Evolutionary conservation across 768 basidiomycete species (phyloP).

Genomic region (Tephrocybe sp.): DNA sequence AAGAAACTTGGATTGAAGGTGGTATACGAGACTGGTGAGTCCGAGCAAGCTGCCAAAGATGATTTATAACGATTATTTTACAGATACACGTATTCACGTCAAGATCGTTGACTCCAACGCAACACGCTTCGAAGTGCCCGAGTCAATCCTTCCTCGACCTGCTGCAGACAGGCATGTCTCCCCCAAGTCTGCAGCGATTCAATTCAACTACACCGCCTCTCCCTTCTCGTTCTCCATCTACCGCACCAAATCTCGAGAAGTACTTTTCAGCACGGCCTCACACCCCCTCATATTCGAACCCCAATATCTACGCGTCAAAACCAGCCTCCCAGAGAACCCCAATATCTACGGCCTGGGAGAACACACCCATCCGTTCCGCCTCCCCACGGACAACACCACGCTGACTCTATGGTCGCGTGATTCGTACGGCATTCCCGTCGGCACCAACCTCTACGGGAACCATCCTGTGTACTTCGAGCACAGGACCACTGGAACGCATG

Average conservation of each 20-base stretch:
- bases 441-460: constrained; percentile 68
- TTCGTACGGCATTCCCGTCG: constrained; percentile 52
- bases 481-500: constrained; percentile 62
- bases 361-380: constrained; percentile 63
- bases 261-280: constrained; percentile 58
- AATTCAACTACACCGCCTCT: constrained; percentile 55
- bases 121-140: constrained; percentile 62
- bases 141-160: constrained; percentile 58
- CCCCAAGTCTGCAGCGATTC: constrained; percentile 39
- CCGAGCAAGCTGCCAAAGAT: background rate
- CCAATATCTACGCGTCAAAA: constrained; percentile 74
- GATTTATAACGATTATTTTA: background rate
- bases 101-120: constrained; percentile 54
- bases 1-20: constrained; percentile 46
- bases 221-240: constrained; percentile 63
- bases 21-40: constrained; percentile 56
- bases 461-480: constrained; percentile 77
- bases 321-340: constrained; percentile 51
- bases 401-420: constrained; percentile 66
- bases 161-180: constrained; percentile 24
- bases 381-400: constrained; percentile 45
- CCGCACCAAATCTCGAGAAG: constrained; percentile 46
- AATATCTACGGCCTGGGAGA: constrained; percentile 83
- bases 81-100: constrained; percentile 58
- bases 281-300: constrained; percentile 72